Percentiles rank a stretch among this genome's conserved stretches.
phyloP scores from a whole-genome alignment of 345 rosid genomes.

The Gossypium turneri region DNA sequence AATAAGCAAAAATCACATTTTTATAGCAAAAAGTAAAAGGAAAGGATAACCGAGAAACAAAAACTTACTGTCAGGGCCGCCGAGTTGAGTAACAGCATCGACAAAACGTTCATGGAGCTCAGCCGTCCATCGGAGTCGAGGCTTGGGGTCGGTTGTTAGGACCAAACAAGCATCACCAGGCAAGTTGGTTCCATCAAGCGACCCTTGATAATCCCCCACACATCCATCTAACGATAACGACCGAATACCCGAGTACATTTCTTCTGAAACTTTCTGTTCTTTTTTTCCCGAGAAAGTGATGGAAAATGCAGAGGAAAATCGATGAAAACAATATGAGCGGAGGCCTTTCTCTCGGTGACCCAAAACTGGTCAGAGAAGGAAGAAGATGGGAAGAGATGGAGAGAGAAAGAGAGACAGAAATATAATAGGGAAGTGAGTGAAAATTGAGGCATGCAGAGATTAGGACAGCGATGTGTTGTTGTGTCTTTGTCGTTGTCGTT shows the following conservation, averaged over 20 bases:
- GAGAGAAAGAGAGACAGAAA: not conserved
- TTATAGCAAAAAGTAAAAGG: not conserved
- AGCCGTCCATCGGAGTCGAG: constrained; percentile 94
- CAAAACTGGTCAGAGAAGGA: not conserved
- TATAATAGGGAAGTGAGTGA: constrained; percentile 8
- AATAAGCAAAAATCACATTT: constrained; percentile 3
- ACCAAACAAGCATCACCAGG: constrained; percentile 77
- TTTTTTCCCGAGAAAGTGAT: constrained; percentile 3
- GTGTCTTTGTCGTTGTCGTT: constrained; percentile 22
- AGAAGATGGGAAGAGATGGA: not conserved
- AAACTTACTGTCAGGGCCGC: constrained; percentile 88
- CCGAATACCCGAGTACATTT: constrained; percentile 74
- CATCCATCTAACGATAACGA: constrained; percentile 65
- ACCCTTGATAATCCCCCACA: constrained; percentile 36
- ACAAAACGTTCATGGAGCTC: constrained; percentile 94
- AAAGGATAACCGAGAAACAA: not conserved
- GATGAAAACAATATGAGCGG: not conserved
- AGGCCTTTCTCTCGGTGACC: not conserved
- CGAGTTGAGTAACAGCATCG: constrained; percentile 88
- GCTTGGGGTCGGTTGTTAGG: constrained; percentile 90
- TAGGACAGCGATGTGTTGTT: constrained; percentile 29
- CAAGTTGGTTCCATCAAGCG: constrained; percentile 61
- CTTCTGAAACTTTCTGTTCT: not conserved
- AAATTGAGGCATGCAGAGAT: constrained; percentile 18
- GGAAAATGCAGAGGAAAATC: not conserved